Conservation (phyloP, 306 rosid genomes). For the Gleditsia sinensis region DNA sequence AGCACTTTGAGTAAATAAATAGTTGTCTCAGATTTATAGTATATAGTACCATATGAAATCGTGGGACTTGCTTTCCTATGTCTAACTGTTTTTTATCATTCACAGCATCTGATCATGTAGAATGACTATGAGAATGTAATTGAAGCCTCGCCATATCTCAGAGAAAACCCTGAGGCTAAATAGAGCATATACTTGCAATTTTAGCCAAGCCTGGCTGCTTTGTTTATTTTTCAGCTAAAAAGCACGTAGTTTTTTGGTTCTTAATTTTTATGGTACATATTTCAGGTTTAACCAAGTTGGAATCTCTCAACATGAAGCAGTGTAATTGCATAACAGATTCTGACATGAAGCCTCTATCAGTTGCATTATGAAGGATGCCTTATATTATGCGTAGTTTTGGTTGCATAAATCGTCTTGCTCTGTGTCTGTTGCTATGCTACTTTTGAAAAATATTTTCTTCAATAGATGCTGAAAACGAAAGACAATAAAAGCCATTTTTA, state of each 20-base stretch:
- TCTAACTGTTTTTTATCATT: conserved; percentile 28
- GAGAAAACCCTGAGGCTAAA: conserved; percentile 73
- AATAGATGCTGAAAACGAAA: not conserved
- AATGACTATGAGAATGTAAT: conserved; percentile 94
- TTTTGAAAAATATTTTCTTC: not conserved
- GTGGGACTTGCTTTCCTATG: conserved; percentile 32
- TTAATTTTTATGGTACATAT: conserved; percentile 28
- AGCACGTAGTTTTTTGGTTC: too few species aligned
- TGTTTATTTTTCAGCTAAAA: too few species aligned
- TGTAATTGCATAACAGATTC: conserved; percentile 84
- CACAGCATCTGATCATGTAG: conserved; percentile 67
- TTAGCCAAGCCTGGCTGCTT: conserved; percentile 19
- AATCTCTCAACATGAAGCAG: conserved; percentile 93
- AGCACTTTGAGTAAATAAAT: not conserved
- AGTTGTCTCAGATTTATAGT: conserved; percentile 2
- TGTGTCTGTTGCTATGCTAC: not conserved
- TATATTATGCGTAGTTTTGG: not conserved
- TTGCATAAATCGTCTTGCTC: not conserved
- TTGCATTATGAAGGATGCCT: not conserved
- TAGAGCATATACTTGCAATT: conserved; percentile 37
- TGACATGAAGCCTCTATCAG: conserved; percentile 77
- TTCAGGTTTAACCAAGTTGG: conserved; percentile 79
- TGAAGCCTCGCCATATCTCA: conserved; percentile 83
- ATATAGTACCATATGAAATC: not conserved
- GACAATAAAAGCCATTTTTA: not conserved